Conservation (phyloP, 2,329 filamentous ascomycete species). For the Cladophialophora chaetospira region DNA sequence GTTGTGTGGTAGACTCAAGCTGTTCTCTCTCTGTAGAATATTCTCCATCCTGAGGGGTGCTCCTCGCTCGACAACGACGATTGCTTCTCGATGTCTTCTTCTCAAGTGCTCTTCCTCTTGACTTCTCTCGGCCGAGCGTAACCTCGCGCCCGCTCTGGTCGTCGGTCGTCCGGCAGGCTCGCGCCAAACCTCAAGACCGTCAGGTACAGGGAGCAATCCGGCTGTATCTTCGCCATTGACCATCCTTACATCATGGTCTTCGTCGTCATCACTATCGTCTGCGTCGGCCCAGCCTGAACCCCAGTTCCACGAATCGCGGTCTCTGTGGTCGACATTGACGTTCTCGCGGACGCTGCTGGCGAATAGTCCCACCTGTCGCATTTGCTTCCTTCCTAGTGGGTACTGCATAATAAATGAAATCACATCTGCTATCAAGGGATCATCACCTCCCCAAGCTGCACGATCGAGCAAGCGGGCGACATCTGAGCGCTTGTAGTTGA, state of each 20-base stretch:
- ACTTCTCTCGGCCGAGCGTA: constrained; percentile 23
- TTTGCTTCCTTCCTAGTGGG: constrained; percentile 43
- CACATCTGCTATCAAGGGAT: constrained; percentile 48
- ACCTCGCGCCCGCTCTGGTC: constrained; percentile 10
- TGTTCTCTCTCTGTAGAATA: constrained; percentile 66
- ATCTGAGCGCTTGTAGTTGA: constrained; percentile 49
- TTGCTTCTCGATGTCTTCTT: constrained; percentile 78
- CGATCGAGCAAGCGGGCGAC: constrained; percentile 42
- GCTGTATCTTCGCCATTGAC: constrained; percentile 54
- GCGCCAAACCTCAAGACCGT: constrained; percentile 16
- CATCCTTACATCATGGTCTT: constrained; percentile 56
- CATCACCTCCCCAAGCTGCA: constrained; percentile 46
- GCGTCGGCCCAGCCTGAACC: neutral
- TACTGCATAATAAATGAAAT: constrained; percentile 43
- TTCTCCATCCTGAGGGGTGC: constrained; percentile 72
- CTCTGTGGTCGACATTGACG: neutral
- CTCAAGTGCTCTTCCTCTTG: constrained; percentile 64
- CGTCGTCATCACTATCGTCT: constrained; percentile 48
- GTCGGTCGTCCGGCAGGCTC: neutral
- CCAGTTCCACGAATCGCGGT: constrained; percentile 3
- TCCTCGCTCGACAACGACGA: constrained; percentile 87
- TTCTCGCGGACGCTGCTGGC: constrained; percentile 44
- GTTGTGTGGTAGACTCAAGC: constrained; percentile 19
- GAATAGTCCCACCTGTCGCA: constrained; percentile 47
- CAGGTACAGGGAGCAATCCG: constrained; percentile 32